Evolutionary conservation across 2,329 filamentous ascomycete genomes (phyloP).

Genomic region (Clonostachys solani): DNA sequence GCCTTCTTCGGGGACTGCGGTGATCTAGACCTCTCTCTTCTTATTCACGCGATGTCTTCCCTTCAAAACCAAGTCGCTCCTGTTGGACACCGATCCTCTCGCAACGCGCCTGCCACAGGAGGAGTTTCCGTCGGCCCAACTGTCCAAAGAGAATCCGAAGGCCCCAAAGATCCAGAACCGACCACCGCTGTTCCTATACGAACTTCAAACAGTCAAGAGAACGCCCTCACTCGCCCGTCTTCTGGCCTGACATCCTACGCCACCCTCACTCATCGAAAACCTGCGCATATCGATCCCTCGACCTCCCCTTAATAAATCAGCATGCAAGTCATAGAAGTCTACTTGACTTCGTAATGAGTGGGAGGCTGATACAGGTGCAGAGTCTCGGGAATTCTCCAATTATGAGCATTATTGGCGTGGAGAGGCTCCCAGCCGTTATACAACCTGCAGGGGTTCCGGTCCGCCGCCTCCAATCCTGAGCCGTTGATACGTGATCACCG

Average conservation of each 20-base stretch:
- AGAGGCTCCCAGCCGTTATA: constrained; percentile 12
- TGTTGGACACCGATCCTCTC: no score
- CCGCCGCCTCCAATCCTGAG: constrained; percentile 16
- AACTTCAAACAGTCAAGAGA: not conserved
- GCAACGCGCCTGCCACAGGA: no score
- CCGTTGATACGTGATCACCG: constrained; percentile 2
- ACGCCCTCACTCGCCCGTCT: not conserved
- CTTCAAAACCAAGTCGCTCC: no score
- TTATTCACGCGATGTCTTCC: no score
- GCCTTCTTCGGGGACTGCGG: no score
- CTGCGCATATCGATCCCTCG: no score
- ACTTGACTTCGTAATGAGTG: constrained; percentile 13
- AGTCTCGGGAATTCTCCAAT: constrained; percentile 9
- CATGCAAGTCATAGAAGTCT: not conserved
- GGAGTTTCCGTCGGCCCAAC: no score
- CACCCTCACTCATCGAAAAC: not conserved
- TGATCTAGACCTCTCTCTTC: no score
- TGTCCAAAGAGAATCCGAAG: no score
- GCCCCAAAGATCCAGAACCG: not conserved
- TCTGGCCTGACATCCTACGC: not conserved
- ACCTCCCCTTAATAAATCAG: not conserved
- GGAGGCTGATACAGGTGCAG: constrained; percentile 10
- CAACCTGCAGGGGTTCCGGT: constrained; percentile 10
- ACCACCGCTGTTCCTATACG: not conserved
- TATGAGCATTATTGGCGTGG: constrained; percentile 16